Percentiles rank a stretch among this genome's conserved stretches.
phyloP scores from a whole-genome alignment of 2,329 filamentous ascomycete species.

The Neonectria magnoliae region DNA sequence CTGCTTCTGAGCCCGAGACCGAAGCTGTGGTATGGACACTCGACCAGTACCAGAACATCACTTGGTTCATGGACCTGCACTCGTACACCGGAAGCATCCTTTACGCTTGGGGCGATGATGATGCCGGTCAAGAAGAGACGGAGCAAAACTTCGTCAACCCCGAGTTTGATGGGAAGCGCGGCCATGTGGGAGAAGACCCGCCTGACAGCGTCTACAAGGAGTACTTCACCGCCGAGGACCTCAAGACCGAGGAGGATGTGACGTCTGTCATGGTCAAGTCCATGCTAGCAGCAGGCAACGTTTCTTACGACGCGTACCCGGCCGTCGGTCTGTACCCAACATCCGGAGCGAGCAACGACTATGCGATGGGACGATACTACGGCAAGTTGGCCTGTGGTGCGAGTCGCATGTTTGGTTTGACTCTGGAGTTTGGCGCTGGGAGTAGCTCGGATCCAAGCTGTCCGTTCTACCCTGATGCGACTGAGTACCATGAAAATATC shows the following conservation, averaged over 20 bases:
- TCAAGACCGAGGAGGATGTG: background rate
- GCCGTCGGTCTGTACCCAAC: background rate
- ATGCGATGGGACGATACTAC: background rate
- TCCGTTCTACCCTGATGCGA: background rate
- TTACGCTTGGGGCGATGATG: conserved; percentile 67
- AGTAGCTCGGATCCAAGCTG: background rate
- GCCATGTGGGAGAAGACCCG: conserved; percentile 52
- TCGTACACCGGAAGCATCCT: conserved; percentile 62
- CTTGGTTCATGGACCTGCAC: conserved; percentile 69
- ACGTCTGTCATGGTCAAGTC: background rate
- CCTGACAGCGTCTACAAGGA: conserved; percentile 54
- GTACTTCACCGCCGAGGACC: conserved; percentile 46
- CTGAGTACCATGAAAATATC: background rate
- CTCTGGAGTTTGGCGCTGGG: background rate
- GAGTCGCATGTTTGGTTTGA: background rate
- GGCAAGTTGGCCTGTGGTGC: background rate
- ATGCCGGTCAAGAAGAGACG: conserved; percentile 55
- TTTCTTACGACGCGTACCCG: background rate
- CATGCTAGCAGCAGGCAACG: background rate
- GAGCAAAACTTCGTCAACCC: conserved; percentile 64
- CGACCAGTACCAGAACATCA: conserved; percentile 58
- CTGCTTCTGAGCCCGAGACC: conserved; percentile 67
- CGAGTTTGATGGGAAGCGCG: conserved; percentile 61
- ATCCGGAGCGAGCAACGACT: background rate
- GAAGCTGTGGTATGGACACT: conserved; percentile 63